phyloP scores from a whole-genome alignment of 2,329 filamentous ascomycete genomes.

The Xylariaceae sp. region DNA sequence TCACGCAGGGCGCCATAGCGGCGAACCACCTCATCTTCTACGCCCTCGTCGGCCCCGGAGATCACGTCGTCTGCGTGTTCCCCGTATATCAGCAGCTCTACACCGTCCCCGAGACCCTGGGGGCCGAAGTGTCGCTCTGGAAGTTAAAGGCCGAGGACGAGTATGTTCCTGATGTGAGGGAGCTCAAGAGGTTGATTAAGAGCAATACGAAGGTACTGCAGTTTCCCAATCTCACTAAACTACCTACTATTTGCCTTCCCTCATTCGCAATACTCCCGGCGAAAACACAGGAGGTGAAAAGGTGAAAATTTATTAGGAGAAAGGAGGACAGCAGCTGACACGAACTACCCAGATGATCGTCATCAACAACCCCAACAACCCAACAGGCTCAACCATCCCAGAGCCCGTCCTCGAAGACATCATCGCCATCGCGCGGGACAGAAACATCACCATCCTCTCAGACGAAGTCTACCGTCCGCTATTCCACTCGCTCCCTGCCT shows the following conservation, averaged over 20 bases:
- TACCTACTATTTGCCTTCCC: no score
- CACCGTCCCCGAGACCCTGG: slow-evolving; percentile 65
- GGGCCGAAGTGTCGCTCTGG: slow-evolving; percentile 75
- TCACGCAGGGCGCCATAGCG: slow-evolving; percentile 74
- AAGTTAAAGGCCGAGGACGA: slow-evolving; percentile 57
- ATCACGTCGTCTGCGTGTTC: slow-evolving; percentile 82
- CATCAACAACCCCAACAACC: slow-evolving; percentile 74
- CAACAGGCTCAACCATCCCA: slow-evolving; percentile 66
- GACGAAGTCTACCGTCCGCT: slow-evolving; percentile 84
- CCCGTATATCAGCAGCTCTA: slow-evolving; percentile 86
- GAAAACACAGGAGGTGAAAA: no score
- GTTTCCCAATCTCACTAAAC: not conserved
- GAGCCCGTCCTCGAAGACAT: slow-evolving; percentile 55
- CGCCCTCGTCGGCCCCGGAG: slow-evolving; percentile 62
- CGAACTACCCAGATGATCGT: slow-evolving; percentile 42
- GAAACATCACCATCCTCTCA: slow-evolving; percentile 61
- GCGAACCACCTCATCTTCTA: slow-evolving; percentile 83
- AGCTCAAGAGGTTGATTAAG: slow-evolving; percentile 60
- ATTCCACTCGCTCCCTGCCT: slow-evolving; percentile 60
- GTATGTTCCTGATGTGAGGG: slow-evolving; percentile 62
- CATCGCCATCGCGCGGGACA: slow-evolving; percentile 55
- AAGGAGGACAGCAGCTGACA: no score
- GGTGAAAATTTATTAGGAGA: no score
- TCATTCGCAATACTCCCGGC: no score
- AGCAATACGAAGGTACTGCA: slow-evolving; percentile 61